A percentile compares a stretch with the other conserved stretches of the same genome.
Conservation (phyloP, 164 flowering plant genomes). For the Echeveria elegans region DNA sequence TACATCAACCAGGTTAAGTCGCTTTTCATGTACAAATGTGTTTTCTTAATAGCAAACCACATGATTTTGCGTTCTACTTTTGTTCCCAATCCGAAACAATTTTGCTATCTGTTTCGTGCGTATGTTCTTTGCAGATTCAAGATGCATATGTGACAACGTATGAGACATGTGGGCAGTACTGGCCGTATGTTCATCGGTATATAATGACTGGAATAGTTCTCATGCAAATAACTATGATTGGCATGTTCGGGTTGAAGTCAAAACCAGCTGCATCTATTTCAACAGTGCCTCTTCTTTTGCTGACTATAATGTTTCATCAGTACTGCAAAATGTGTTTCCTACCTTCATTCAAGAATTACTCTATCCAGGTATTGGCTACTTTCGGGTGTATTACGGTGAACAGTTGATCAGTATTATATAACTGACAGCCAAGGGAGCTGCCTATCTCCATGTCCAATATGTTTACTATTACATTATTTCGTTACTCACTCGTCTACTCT, state of each 20-base stretch:
- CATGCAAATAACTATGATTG: constrained; percentile 87
- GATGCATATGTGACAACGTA: constrained; percentile 65
- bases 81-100: background rate
- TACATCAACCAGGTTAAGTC: constrained; percentile 63
- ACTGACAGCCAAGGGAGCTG: background rate
- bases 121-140: constrained; percentile 45
- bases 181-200: constrained; percentile 70
- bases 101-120: background rate
- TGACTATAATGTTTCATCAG: constrained; percentile 61
- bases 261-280: constrained; percentile 68
- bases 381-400: background rate
- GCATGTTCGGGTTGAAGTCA: constrained; percentile 74
- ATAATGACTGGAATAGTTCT: constrained; percentile 46
- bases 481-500: background rate
- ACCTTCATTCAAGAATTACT: constrained; percentile 46
- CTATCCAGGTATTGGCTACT: constrained; percentile 48
- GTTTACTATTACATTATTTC: no score
- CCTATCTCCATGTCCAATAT: background rate
- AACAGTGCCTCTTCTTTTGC: constrained; percentile 55
- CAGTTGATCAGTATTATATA: background rate
- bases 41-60: background rate
- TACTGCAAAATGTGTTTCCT: constrained; percentile 83
- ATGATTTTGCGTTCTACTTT: background rate
- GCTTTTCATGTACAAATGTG: constrained; percentile 3
- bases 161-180: constrained; percentile 72